A percentile compares a stretch with the other conserved stretches of the same genome.
These are phyloP conservation scores for Phalaenopsis hybrid DNA, from an alignment of 116 monocot genomes.

Conservation along the genomic window DNA sequence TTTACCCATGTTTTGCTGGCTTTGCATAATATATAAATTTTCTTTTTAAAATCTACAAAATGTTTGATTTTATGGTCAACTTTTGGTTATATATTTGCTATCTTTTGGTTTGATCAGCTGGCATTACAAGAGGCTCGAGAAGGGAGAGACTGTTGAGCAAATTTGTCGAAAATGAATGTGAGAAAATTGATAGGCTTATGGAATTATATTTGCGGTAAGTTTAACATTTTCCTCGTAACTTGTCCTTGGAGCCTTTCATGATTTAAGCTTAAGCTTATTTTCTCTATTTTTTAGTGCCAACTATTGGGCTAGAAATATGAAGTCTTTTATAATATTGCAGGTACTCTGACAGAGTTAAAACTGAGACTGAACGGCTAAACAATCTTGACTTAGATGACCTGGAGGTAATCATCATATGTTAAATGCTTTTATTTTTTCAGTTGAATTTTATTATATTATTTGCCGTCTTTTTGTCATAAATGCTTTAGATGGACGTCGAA, in stretches of 20 bases:
- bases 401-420: constrained; percentile 44
- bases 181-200: constrained; percentile 97
- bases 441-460: not conserved
- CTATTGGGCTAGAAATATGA: not conserved
- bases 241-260: not conserved
- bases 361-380: constrained; percentile 61
- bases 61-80: not conserved
- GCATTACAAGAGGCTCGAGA: constrained; percentile 86
- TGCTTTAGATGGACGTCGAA: constrained; percentile 80
- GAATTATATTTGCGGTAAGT: constrained; percentile 78
- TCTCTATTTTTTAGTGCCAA: not conserved
- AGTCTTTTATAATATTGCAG: constrained; percentile 31
- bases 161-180: constrained; percentile 97
- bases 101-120: constrained; percentile 36
- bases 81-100: not conserved
- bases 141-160: constrained; percentile 83
- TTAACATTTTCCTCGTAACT: not conserved
- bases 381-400: constrained; percentile 78
- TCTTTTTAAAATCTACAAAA: not conserved
- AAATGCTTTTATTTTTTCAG: not conserved
- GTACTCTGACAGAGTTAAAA: constrained; percentile 77
- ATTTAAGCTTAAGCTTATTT: not conserved
- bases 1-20: not conserved
- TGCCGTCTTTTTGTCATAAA: not conserved
- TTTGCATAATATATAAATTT: too few species aligned